These are phyloP conservation scores for Elongisporangium undulatum DNA, from an alignment of 352 stramenopile species.

Conservation along the genomic window DNA sequence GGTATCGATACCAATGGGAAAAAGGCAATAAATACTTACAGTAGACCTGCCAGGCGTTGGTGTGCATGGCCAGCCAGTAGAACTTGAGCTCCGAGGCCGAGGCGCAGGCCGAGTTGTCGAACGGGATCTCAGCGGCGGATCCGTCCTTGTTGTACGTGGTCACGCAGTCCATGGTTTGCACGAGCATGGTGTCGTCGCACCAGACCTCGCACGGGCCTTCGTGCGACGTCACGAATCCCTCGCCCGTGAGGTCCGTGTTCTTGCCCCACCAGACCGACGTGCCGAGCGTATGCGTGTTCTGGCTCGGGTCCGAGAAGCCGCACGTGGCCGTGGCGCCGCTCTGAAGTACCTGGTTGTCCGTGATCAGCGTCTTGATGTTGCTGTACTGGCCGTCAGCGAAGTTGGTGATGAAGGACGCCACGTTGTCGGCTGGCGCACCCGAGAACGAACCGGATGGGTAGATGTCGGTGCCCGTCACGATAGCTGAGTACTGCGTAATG, in stretches of 20 bases:
- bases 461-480: conserved; percentile 17
- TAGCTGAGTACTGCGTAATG: conserved; percentile 28
- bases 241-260: conserved; percentile 15
- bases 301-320: conserved; percentile 17
- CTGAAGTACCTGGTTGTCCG: conserved; percentile 15
- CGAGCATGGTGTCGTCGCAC: conserved; percentile 23
- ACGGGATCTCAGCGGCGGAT: conserved; percentile 20
- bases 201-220: conserved; percentile 28
- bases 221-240: conserved; percentile 27
- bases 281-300: conserved; percentile 12
- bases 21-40: conserved; percentile 6
- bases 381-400: conserved; percentile 15
- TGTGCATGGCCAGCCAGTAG: conserved; percentile 53
- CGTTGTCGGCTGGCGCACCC: conserved; percentile 18
- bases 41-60: conserved; percentile 54
- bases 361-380: conserved; percentile 20
- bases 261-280: conserved; percentile 24
- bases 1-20: background rate
- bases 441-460: conserved; percentile 19
- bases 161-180: conserved; percentile 33
- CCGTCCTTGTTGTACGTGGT: conserved; percentile 18
- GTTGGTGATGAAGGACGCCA: conserved; percentile 19
- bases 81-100: conserved; percentile 34
- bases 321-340: conserved; percentile 15
- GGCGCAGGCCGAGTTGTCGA: conserved; percentile 30